These are phyloP conservation scores for Nigrospora osmanthi DNA, from an alignment of 2,329 filamentous ascomycete species.

Conservation along the genomic window DNA sequence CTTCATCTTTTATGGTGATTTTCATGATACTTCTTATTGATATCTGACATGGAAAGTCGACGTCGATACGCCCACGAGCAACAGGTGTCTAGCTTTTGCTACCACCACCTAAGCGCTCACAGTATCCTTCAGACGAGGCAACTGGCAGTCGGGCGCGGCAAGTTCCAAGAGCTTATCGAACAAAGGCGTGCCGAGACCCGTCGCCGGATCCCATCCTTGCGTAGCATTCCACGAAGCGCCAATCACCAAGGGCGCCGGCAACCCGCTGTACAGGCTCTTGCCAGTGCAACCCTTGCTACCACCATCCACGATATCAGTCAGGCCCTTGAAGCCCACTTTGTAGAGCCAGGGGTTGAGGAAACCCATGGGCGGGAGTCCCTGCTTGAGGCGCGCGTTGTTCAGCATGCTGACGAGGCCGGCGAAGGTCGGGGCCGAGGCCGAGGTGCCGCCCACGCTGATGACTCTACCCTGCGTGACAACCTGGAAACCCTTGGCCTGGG, in stretches of 20 bases:
- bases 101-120: no score
- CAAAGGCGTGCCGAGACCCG: slow-evolving; percentile 26
- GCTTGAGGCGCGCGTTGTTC: slow-evolving; percentile 54
- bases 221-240: slow-evolving; percentile 27
- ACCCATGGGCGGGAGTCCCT: slow-evolving; percentile 44
- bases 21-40: no score
- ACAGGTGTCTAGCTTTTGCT: no score
- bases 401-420: slow-evolving; percentile 56
- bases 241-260: no score
- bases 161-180: background rate
- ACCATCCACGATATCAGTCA: slow-evolving; percentile 29
- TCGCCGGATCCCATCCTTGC: slow-evolving; percentile 37
- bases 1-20: no score
- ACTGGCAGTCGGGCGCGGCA: no score
- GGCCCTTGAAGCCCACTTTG: slow-evolving; percentile 8
- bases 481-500: slow-evolving; percentile 33
- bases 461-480: slow-evolving; percentile 17
- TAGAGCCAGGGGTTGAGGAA: slow-evolving; percentile 59
- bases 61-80: no score
- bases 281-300: slow-evolving; percentile 25
- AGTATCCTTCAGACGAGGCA: no score
- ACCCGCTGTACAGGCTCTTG: slow-evolving; percentile 16
- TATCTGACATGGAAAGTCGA: no score
- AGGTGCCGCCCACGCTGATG: slow-evolving; percentile 29
- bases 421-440: slow-evolving; percentile 54